Conservation (phyloP, 177 flowering plant species). For the Telopea speciosissima region DNA sequence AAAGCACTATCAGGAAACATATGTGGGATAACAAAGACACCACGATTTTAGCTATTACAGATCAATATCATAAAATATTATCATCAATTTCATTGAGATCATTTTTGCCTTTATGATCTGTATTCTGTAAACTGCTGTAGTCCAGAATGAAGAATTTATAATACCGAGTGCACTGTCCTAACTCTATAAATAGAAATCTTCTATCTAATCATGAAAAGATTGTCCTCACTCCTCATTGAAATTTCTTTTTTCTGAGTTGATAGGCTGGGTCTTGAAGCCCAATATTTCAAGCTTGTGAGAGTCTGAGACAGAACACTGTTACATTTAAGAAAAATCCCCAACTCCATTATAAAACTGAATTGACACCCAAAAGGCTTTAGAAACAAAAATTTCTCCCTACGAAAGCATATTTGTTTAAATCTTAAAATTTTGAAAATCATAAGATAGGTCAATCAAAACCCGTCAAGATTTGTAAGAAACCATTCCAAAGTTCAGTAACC, state of each 20-base stretch:
- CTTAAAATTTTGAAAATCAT: background rate
- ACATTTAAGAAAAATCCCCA: background rate
- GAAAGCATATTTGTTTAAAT: no score
- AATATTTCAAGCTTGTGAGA: no score
- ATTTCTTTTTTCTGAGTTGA: background rate
- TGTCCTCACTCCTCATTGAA: no score
- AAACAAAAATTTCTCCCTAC: background rate
- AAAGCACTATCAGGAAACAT: background rate
- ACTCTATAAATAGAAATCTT: no score
- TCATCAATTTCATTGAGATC: background rate
- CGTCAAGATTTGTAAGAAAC: background rate
- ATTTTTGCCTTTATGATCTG: background rate
- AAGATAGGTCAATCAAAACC: background rate
- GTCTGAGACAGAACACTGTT: no score
- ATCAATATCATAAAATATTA: background rate
- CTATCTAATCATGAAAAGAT: no score
- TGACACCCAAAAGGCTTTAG: background rate
- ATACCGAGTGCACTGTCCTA: background rate
- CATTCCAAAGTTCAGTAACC: background rate
- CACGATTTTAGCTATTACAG: background rate
- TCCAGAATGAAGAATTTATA: background rate
- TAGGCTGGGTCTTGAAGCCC: background rate
- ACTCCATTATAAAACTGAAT: background rate
- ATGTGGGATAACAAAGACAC: background rate
- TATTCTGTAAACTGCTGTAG: background rate